These are phyloP conservation scores for Castanea crenata DNA, from an alignment of 306 rosid genomes.

Conservation along the genomic window DNA sequence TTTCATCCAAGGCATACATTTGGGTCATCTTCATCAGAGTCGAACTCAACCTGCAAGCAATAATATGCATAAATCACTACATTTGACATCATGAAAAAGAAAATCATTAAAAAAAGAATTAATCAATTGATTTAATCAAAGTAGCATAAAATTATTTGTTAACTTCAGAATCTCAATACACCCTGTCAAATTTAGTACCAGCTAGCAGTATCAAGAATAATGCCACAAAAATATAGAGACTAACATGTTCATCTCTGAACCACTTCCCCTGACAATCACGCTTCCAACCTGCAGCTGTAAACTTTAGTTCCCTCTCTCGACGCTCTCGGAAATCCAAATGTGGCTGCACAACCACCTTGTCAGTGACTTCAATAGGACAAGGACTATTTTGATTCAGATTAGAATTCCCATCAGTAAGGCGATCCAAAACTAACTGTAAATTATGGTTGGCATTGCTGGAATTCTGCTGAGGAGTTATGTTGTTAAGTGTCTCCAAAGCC, in stretches of 20 bases:
- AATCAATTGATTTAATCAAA: neutral
- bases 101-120: too few species aligned
- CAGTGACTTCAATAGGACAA: neutral
- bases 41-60: conserved; percentile 43
- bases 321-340: conserved; percentile 34
- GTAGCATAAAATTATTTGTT: too few species aligned
- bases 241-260: conserved; percentile 44
- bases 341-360: conserved; percentile 12
- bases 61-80: conserved; percentile 1
- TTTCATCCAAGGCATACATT: conserved; percentile 42
- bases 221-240: neutral
- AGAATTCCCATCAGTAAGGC: conserved; percentile 9
- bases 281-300: conserved; percentile 48
- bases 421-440: conserved; percentile 8
- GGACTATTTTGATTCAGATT: neutral
- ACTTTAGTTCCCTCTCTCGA: conserved; percentile 42
- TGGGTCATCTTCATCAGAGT: conserved; percentile 49
- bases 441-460: conserved; percentile 14
- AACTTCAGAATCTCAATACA: neutral
- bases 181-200: neutral
- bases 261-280: conserved; percentile 41
- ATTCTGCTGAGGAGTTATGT: conserved; percentile 12
- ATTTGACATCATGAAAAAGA: neutral
- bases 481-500: conserved; percentile 13
- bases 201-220: neutral